Conservation (phyloP, 2,329 filamentous ascomycete species). For the Cladosporium sp. region DNA sequence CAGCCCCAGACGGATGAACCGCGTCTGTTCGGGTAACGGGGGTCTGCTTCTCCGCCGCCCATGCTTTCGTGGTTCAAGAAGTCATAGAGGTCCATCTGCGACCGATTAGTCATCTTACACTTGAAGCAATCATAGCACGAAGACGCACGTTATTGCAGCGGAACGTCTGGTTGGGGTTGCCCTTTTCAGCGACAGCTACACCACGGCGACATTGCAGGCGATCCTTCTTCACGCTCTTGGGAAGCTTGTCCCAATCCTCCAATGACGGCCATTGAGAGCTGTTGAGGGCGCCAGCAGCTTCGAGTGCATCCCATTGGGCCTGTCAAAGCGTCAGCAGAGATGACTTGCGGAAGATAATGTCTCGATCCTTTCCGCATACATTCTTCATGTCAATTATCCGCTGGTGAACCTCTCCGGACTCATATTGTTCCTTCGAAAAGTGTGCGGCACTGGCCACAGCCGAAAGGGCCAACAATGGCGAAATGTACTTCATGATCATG, state of each 20-base stretch:
- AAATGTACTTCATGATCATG: conserved; percentile 23
- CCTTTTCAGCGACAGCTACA: conserved; percentile 38
- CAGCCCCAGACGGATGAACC: conserved; percentile 50
- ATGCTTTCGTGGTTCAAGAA: conserved; percentile 44
- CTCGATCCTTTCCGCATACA: conserved; percentile 14
- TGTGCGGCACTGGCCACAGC: conserved; percentile 21
- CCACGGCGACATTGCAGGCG: conserved; percentile 40
- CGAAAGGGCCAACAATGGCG: conserved; percentile 21
- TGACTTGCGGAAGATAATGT: background rate
- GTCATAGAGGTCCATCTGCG: conserved; percentile 39
- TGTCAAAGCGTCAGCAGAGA: conserved; percentile 6
- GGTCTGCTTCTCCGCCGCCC: conserved; percentile 33
- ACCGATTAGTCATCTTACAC: background rate
- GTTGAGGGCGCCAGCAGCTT: conserved; percentile 24
- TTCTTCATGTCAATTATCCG: conserved; percentile 39
- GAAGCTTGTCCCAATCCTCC: conserved; percentile 41
- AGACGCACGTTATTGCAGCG: conserved; percentile 39
- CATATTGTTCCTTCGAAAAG: conserved; percentile 38
- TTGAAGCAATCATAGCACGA: background rate
- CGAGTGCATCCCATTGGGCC: conserved; percentile 29
- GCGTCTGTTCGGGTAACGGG: conserved; percentile 33
- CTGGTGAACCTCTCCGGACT: conserved; percentile 42
- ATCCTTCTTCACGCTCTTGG: conserved; percentile 25
- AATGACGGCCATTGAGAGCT: conserved; percentile 28
- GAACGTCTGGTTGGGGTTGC: conserved; percentile 40